phyloP scores from a whole-genome alignment of 495 filamentous ascomycete genomes.

The Opeltia flavorubescens region DNA sequence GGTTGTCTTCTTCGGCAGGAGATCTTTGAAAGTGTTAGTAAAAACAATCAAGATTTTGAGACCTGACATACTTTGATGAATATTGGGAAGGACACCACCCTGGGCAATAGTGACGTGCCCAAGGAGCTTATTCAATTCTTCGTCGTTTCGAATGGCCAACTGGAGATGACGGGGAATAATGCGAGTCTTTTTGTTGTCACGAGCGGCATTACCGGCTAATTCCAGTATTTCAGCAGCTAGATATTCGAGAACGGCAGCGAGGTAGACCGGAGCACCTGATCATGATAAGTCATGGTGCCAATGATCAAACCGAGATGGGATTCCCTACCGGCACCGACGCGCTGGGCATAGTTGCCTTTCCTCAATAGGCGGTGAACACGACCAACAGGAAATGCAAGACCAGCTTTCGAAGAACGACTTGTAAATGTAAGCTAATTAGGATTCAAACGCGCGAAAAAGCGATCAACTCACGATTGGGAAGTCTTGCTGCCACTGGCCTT shows the following conservation, averaged over 20 bases:
- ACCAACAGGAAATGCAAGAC: conserved; percentile 97
- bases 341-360: conserved; percentile 99
- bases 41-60: neutral
- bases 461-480: conserved; percentile 75
- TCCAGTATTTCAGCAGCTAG: conserved; percentile 97
- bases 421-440: conserved; percentile 25
- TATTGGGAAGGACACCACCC: conserved; percentile 98
- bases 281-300: conserved; percentile 19
- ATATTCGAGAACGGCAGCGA: conserved; percentile 96
- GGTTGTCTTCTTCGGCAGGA: conserved; percentile 93
- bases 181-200: conserved; percentile 99
- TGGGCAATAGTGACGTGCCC: conserved; percentile 99
- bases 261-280: conserved; percentile 84
- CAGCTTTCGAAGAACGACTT: conserved; percentile 97
- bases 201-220: conserved; percentile 92
- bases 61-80: conserved; percentile 76
- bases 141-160: conserved; percentile 98
- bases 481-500: conserved; percentile 96
- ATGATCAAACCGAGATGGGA: neutral
- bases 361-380: conserved; percentile 99
- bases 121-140: conserved; percentile 99
- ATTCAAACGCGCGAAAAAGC: conserved; percentile 18
- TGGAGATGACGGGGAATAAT: conserved; percentile 99
- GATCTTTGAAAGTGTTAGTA: conserved; percentile 46
- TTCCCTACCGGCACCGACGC: conserved; percentile 81